Evolutionary conservation across 495 filamentous ascomycete species (phyloP), one percentile per base, ranked within the genome.

Genomic region (Aspergillus sparsus): DNA sequence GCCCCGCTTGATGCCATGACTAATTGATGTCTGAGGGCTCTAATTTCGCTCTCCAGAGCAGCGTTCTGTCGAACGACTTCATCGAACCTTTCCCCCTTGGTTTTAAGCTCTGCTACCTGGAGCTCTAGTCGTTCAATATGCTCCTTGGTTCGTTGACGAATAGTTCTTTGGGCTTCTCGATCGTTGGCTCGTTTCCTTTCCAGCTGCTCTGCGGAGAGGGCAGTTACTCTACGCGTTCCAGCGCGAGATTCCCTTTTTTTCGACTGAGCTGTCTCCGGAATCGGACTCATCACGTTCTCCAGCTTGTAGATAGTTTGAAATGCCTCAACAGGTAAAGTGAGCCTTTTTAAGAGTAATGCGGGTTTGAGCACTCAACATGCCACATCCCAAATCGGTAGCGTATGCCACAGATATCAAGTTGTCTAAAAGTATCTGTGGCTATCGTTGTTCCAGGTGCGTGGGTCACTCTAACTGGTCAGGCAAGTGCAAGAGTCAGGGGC

Each of bases 121-220:
- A 69, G 67, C 64, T 85, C 79, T 9, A 86, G 71, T 13, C 67
- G 69, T 44, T 86, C 83, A 57, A 86, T 85, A 63, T 83, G 82
- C 53, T 83, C 81, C 53, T 82, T 85, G 33, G 81, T 85, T 49
- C 83, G 71, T 59, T 83, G 81, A 16, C 83, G 80, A 60, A 85
- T 87, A n/a, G 80, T 82, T 58, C 83, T 75, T 62, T 87, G 84
- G 33, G 84, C 83, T 64, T 87, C 84, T 47, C 84, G 81, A 61
- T 87, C 84, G 67, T 85, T 85, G 51, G 83, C 83, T 53, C 84
- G 79, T 63, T 87, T 87, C 47, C 84, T 75, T 57, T 87, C 84
- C 27, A 87, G 72, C 62, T 87, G 83, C 44, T 83, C 83, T 27
- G 79, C 76, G 6, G 82, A 82, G 51, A 87, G 70, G 3, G 80